Conservation (phyloP, 2,329 filamentous ascomycete genomes). For the Dactylonectria macrodidyma region DNA sequence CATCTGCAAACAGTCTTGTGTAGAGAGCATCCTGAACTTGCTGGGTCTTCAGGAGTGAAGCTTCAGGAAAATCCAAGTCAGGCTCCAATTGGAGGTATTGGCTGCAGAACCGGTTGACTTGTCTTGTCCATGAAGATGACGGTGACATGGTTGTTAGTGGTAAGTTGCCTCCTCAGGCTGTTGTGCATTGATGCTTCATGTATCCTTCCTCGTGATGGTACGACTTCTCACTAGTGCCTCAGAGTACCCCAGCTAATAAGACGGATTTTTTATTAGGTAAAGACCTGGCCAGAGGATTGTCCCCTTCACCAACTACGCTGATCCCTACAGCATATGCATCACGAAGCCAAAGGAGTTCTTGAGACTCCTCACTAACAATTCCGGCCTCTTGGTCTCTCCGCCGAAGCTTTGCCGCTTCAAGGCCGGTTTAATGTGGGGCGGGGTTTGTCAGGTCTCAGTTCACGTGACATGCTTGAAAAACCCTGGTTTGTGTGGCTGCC, state of each 20-base stretch:
- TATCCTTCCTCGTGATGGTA: constrained; percentile 18
- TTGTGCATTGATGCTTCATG: neutral
- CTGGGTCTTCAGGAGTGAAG: constrained; percentile 69
- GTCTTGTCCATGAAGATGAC: constrained; percentile 30
- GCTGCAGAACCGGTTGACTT: constrained; percentile 70
- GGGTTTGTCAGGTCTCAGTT: neutral
- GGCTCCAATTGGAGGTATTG: constrained; percentile 86
- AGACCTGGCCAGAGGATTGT: constrained; percentile 27
- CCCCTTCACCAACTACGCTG: constrained; percentile 39
- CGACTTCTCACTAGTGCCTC: constrained; percentile 29
- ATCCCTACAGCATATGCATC: constrained; percentile 34
- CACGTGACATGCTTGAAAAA: constrained; percentile 40
- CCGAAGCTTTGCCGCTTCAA: constrained; percentile 38
- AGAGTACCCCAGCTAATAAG: constrained; percentile 24
- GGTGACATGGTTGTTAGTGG: constrained; percentile 29
- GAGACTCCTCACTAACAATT: constrained; percentile 28
- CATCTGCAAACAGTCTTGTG: constrained; percentile 74
- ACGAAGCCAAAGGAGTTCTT: constrained; percentile 14
- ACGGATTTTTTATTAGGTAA: constrained; percentile 29
- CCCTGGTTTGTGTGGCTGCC: constrained; percentile 33
- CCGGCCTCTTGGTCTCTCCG: neutral
- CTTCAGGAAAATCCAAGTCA: constrained; percentile 74
- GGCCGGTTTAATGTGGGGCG: neutral
- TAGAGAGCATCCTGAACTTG: constrained; percentile 78
- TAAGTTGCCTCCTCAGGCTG: neutral